phyloP scores from a whole-genome alignment of 164 flowering plant species.

The Annona cherimola region DNA sequence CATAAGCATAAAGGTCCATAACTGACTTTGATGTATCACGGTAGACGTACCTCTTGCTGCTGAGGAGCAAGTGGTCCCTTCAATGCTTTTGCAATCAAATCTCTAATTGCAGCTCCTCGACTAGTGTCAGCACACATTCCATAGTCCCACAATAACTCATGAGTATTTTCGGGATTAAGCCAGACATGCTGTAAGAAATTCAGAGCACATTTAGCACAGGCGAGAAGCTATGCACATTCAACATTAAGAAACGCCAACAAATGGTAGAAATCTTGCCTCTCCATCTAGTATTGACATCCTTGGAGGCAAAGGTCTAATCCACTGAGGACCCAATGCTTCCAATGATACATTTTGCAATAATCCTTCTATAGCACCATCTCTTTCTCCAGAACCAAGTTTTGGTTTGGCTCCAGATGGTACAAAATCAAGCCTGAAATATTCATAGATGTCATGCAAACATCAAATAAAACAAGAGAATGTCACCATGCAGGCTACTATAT shows the following conservation, averaged over 20 bases:
- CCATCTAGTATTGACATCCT: slow-evolving; percentile 75
- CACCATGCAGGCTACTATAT: background rate
- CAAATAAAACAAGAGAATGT: background rate
- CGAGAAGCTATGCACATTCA: background rate
- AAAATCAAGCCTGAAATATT: slow-evolving; percentile 28
- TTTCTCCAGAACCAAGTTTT: slow-evolving; percentile 78
- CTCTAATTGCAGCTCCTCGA: slow-evolving; percentile 85
- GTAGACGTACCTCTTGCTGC: slow-evolving; percentile 62
- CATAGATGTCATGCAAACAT: background rate
- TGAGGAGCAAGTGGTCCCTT: slow-evolving; percentile 81
- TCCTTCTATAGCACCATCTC: slow-evolving; percentile 58
- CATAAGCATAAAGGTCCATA: no score
- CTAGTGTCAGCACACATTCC: slow-evolving; percentile 99
- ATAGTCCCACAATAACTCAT: slow-evolving; percentile 91
- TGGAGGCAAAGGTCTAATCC: slow-evolving; percentile 91
- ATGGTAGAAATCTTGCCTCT: slow-evolving; percentile 46
- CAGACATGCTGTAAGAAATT: slow-evolving; percentile 63
- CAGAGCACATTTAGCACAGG: slow-evolving; percentile 9
- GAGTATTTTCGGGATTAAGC: slow-evolving; percentile 84
- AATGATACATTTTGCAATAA: slow-evolving; percentile 48
- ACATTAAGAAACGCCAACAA: slow-evolving; percentile 1
- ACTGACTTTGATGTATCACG: no score
- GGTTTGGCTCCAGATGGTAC: slow-evolving; percentile 42
- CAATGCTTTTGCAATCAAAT: slow-evolving; percentile 79
- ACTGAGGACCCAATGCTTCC: slow-evolving; percentile 71